These are phyloP conservation scores for Psilocybe azurescens DNA, from an alignment of 768 basidiomycete species.

Conservation along the genomic window DNA sequence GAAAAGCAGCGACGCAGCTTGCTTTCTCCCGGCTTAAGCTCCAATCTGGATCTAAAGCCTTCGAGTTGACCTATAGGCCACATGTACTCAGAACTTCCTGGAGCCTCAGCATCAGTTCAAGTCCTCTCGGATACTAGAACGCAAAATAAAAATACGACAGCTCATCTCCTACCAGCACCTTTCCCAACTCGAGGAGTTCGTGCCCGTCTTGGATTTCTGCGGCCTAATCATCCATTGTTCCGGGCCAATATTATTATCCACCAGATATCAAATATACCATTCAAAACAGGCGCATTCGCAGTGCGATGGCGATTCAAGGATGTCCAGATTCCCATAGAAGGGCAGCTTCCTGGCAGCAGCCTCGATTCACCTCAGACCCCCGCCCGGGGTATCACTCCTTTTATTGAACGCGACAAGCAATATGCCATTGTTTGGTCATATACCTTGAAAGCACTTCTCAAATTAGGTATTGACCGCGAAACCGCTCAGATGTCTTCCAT, in stretches of 20 bases:
- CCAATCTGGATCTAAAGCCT: no score
- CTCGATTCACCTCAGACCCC: neutral
- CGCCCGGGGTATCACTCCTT: neutral
- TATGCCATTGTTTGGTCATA: neutral
- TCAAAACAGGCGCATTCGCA: neutral
- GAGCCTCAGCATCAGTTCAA: no score
- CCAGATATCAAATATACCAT: neutral
- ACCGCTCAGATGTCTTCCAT: neutral
- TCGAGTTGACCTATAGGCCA: no score
- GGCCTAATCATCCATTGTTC: neutral
- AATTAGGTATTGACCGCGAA: neutral
- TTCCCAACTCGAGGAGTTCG: neutral
- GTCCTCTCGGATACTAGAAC: no score
- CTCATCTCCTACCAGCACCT: no score
- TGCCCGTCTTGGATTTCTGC: neutral
- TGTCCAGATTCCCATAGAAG: neutral
- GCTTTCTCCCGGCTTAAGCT: no score
- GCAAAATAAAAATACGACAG: no score
- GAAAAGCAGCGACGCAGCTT: no score
- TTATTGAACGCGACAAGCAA: neutral
- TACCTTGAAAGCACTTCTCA: neutral
- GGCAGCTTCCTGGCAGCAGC: neutral
- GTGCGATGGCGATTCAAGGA: neutral
- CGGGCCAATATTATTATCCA: neutral
- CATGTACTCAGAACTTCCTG: no score